A percentile compares a stretch with the other conserved stretches of the same genome.
These are phyloP conservation scores for Pythium sukuiense DNA, from an alignment of 352 stramenopile species.

Conservation along the genomic window DNA sequence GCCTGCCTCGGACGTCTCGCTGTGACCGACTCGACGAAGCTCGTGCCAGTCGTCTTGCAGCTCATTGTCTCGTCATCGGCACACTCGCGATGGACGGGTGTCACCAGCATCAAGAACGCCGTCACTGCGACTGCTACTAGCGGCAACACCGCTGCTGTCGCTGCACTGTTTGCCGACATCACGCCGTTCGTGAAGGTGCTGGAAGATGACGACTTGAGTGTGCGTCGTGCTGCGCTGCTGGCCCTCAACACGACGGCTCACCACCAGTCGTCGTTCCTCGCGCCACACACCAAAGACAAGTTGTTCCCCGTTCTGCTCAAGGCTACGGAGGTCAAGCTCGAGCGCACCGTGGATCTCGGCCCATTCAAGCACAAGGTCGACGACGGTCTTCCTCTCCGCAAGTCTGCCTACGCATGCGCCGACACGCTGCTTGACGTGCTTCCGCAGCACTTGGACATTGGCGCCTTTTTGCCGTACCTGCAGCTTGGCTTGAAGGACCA, in stretches of 20 bases:
- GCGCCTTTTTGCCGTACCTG: slow-evolving; percentile 92
- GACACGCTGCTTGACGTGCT: slow-evolving; percentile 95
- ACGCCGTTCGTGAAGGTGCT: slow-evolving; percentile 92
- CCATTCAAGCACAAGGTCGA: slow-evolving; percentile 99
- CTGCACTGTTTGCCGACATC: slow-evolving; percentile 70
- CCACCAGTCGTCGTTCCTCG: slow-evolving; percentile 88
- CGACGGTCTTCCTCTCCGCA: slow-evolving; percentile 82
- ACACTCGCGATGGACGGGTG: slow-evolving; percentile 87
- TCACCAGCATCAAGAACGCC: slow-evolving; percentile 93
- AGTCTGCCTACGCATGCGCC: slow-evolving; percentile 93
- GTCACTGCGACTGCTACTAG: slow-evolving; percentile 39
- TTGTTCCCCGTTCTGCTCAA: slow-evolving; percentile 92
- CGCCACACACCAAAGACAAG: slow-evolving; percentile 74
- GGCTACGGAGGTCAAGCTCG: slow-evolving; percentile 92
- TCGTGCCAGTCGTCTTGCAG: slow-evolving; percentile 91
- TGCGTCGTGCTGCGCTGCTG: slow-evolving; percentile 93
- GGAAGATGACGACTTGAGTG: slow-evolving; percentile 93
- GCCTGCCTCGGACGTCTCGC: slow-evolving; percentile 96
- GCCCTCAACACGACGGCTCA: slow-evolving; percentile 96
- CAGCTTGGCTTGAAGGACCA: slow-evolving; percentile 90
- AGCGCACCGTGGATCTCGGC: slow-evolving; percentile 97
- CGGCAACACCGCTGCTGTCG: slow-evolving; percentile 37
- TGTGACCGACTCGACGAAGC: slow-evolving; percentile 84
- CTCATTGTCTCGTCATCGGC: slow-evolving; percentile 61
- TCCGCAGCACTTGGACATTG: slow-evolving; percentile 91